Percentiles rank a stretch among this genome's conserved stretches.
These are phyloP conservation scores for Talaromyces stipitatus DNA, from an alignment of 495 filamentous ascomycete species.

Conservation along the genomic window DNA sequence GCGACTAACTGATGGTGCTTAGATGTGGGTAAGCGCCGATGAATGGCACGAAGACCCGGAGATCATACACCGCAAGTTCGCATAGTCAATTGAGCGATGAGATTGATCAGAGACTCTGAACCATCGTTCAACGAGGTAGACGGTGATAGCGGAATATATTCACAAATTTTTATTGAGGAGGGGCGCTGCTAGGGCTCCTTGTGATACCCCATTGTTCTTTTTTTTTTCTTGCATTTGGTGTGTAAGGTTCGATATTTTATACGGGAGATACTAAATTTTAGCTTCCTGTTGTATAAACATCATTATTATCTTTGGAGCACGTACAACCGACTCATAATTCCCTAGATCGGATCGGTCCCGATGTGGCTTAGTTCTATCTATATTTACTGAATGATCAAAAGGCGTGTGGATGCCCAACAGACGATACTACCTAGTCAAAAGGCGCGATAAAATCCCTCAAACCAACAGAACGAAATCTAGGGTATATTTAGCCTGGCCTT, in stretches of 20 bases:
- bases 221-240: slow-evolving; percentile 5
- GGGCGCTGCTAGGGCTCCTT: neutral
- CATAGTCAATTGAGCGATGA: slow-evolving; percentile 29
- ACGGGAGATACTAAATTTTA: slow-evolving; percentile 1
- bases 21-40: slow-evolving; percentile 99
- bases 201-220: slow-evolving; percentile 8
- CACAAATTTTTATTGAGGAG: neutral
- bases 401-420: neutral
- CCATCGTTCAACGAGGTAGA: neutral
- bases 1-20: slow-evolving; percentile 13
- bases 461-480: neutral
- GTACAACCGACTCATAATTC: neutral
- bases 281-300: neutral
- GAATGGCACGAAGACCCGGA: slow-evolving; percentile 99
- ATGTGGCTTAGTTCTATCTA: neutral
- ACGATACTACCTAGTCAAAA: neutral
- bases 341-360: too few species aligned
- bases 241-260: slow-evolving; percentile 1
- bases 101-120: neutral
- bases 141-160: neutral
- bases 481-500: neutral
- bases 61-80: slow-evolving; percentile 96
- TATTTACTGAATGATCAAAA: neutral
- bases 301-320: too few species aligned
- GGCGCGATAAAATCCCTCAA: neutral